phyloP scores from a whole-genome alignment of 805 yeast genomes.

The Wickerhamiella sergipiensis region DNA sequence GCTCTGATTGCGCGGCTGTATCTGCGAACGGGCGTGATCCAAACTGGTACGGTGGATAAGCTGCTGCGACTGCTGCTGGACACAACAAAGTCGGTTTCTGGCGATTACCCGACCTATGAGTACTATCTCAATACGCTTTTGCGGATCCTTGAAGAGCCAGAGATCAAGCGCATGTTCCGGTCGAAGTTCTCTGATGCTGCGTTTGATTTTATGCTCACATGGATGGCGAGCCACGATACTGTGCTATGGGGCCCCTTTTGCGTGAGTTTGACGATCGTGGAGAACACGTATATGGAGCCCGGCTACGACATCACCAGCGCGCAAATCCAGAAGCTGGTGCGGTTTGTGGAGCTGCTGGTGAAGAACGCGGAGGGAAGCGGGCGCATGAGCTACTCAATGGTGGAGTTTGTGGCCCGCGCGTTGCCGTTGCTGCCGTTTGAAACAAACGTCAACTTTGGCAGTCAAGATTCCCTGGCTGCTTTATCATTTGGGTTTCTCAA shows the following conservation, averaged over 20 bases:
- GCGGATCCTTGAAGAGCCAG: conserved; percentile 30
- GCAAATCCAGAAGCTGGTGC: neutral
- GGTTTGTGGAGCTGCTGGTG: conserved; percentile 8
- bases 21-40: conserved; percentile 8
- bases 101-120: conserved; percentile 49
- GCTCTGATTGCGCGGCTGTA: conserved; percentile 3
- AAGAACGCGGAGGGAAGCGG: neutral
- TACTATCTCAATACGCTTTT: conserved; percentile 45
- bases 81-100: conserved; percentile 23
- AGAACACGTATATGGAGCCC: conserved; percentile 10
- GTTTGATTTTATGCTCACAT: conserved; percentile 10
- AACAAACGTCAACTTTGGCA: conserved; percentile 4
- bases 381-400: neutral
- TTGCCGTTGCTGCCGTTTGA: conserved; percentile 6
- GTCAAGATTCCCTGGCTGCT: conserved; percentile 6
- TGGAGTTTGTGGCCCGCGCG: neutral
- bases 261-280: conserved; percentile 6
- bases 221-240: conserved; percentile 8
- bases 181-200: conserved; percentile 5
- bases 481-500: conserved; percentile 20
- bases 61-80: conserved; percentile 45
- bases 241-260: conserved; percentile 3
- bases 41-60: conserved; percentile 42
- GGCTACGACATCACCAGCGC: neutral
- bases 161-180: conserved; percentile 6